Conservation (phyloP, 73 alveolate species). For the Uronychia setigera region DNA sequence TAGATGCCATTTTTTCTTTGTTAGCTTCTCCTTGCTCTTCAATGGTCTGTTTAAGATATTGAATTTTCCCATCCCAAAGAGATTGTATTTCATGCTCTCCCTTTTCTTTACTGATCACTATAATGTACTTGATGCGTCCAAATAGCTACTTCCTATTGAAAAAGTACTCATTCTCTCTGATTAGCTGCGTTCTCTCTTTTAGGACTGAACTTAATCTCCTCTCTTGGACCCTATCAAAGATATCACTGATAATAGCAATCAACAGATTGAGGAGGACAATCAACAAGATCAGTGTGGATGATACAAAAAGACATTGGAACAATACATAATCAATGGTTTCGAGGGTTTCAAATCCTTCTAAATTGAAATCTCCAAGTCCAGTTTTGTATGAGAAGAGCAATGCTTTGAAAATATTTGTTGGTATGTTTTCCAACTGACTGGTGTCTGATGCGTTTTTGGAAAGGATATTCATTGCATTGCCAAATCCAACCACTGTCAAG, state of each 20-base stretch:
- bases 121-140: too few species aligned
- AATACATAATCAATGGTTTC: slow-evolving; percentile 19
- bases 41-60: too few species aligned
- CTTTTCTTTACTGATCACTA: too few species aligned
- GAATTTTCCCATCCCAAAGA: too few species aligned
- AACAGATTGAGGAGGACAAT: slow-evolving; percentile 42
- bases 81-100: too few species aligned
- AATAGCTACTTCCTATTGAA: too few species aligned
- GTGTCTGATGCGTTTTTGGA: background rate
- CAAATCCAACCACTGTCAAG: slow-evolving; percentile 29
- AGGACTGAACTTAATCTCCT: too few species aligned
- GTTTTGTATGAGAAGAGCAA: slow-evolving; percentile 45
- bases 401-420: slow-evolving; percentile 2
- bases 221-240: slow-evolving; percentile 45
- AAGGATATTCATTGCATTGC: slow-evolving; percentile 26
- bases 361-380: slow-evolving; percentile 40
- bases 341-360: slow-evolving; percentile 32
- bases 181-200: too few species aligned
- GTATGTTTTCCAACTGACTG: background rate
- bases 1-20: too few species aligned
- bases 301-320: too few species aligned
- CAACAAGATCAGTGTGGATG: slow-evolving; percentile 28
- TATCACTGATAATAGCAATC: slow-evolving; percentile 51
- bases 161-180: too few species aligned
- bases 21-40: too few species aligned